These are phyloP conservation scores for Xanthoparmelia taractica DNA, from an alignment of 495 filamentous ascomycete genomes.

Conservation along the genomic window DNA sequence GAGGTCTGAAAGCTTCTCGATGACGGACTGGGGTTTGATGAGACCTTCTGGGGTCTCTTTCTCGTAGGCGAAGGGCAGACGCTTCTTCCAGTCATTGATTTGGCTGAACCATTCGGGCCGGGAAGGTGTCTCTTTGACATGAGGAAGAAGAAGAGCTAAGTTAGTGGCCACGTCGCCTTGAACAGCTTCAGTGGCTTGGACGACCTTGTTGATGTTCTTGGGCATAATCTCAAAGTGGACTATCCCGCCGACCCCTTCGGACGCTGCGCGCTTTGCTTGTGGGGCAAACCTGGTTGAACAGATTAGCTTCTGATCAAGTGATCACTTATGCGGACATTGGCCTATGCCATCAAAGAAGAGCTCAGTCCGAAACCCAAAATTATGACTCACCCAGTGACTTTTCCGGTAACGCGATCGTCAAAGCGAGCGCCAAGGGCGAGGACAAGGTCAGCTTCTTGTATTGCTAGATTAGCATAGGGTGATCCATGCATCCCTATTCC, in stretches of 20 bases:
- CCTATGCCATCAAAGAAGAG: no score
- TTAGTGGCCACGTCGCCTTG: conserved; percentile 58
- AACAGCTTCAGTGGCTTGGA: conserved; percentile 47
- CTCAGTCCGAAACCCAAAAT: no score
- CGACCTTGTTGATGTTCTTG: conserved; percentile 55
- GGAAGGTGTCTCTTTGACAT: conserved; percentile 51
- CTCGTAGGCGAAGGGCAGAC: conserved; percentile 59
- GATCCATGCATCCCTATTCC: conserved; percentile 59
- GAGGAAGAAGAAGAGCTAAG: conserved; percentile 63
- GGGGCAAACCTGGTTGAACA: conserved; percentile 45
- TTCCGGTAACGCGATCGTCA: conserved; percentile 54
- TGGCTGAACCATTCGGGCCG: conserved; percentile 81
- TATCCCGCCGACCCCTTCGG: conserved; percentile 51
- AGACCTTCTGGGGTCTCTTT: conserved; percentile 56
- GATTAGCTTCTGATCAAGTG: no score
- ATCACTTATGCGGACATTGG: no score
- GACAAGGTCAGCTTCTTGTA: conserved; percentile 58
- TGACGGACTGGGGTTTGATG: conserved; percentile 85
- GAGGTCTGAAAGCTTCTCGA: conserved; percentile 70
- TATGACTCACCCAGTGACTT: background rate
- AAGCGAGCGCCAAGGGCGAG: conserved; percentile 55
- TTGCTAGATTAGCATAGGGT: conserved; percentile 56
- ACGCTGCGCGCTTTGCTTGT: conserved; percentile 47
- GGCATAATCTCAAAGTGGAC: conserved; percentile 59
- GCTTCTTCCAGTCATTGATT: conserved; percentile 81